Percentiles rank a stretch among this genome's conserved stretches.
Conservation (phyloP, 2,329 filamentous ascomycete genomes). For the Penicillium frequentans region DNA sequence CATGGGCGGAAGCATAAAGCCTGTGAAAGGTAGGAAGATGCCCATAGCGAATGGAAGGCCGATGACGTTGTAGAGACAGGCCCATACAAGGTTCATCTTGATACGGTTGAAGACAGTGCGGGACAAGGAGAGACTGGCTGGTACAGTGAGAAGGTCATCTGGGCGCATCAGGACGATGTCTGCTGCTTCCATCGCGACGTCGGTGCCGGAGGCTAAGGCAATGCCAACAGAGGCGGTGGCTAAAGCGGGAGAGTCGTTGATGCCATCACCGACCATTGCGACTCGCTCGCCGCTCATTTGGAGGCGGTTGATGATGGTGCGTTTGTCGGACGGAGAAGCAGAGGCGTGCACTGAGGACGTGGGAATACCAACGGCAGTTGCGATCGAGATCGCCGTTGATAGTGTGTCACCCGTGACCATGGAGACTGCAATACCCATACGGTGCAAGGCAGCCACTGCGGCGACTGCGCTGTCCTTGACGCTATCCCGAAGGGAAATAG, state of each 20-base stretch:
- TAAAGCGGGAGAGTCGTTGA: constrained; percentile 95
- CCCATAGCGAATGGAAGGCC: constrained; percentile 97
- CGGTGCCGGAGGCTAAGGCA: constrained; percentile 86
- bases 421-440: constrained; percentile 81
- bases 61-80: constrained; percentile 87
- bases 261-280: constrained; percentile 97
- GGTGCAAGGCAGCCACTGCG: constrained; percentile 75
- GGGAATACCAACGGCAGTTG: constrained; percentile 76
- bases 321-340: constrained; percentile 90
- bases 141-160: constrained; percentile 89
- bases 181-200: constrained; percentile 96
- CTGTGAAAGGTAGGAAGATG: constrained; percentile 84
- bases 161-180: constrained; percentile 95
- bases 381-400: constrained; percentile 80
- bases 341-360: constrained; percentile 75
- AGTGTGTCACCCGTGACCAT: constrained; percentile 93
- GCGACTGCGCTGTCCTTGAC: constrained; percentile 86
- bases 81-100: constrained; percentile 90
- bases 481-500: constrained; percentile 81
- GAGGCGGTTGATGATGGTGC: constrained; percentile 75
- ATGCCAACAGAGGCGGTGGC: constrained; percentile 92
- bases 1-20: constrained; percentile 82
- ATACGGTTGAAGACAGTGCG: constrained; percentile 87
- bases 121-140: constrained; percentile 77
- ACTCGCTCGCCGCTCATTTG: constrained; percentile 75